Base-by-base conservation (phyloP, 371 early-diverging fungal genomes). In the Lichtheimia hyalospora region DNA sequence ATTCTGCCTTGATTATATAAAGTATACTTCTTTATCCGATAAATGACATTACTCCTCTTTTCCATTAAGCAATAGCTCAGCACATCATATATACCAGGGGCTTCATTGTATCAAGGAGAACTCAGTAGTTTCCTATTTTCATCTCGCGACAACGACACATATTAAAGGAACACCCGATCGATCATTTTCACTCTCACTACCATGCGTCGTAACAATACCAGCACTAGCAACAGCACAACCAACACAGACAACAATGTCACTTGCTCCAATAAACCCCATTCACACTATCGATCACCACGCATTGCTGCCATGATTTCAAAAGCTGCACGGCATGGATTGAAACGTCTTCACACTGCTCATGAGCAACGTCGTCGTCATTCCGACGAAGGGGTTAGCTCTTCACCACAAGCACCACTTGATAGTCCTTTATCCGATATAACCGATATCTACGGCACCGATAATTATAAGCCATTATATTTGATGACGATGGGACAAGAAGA, bases 401-500 rank as follows among this genome's bases (percentile, higher is more conserved):
- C 49, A 43, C 42, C 59, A 42, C 15, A 25, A 25, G 5, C 42
- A 46, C 54, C 55, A 50, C 20, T 54, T 40, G 40, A 28, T 52
- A 23, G 27, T 41, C n/a, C 39, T 34, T 8, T 34, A 34, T 34
- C 34, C 10, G 34, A 34, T 34, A 34, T 34, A 34, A 8, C 34
- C 10, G 41, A 25, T 41, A 13, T 23, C 14, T 20, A n/a, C 16
- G 16, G 13, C 25, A 49, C 3, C 6, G 25, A 43, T 8, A 46
- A 57, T 8, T 21, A 40, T 8, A 41, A 54, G 23, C 42, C 49
- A 5, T 40, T n/a, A 7, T 61, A 61, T 41, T 16, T 61, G 3
- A 16, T 61, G 18, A 52, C 62, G 10, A 49, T 49, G 25, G 51
- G 56, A 18, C 66, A 67, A 60, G 59, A 64, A 12, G 69, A 73